A percentile compares a stretch with the other conserved stretches of the same genome.
Evolutionary conservation across 2,329 filamentous ascomycete genomes (phyloP).

Genomic region (Penicillium vulpinum): DNA sequence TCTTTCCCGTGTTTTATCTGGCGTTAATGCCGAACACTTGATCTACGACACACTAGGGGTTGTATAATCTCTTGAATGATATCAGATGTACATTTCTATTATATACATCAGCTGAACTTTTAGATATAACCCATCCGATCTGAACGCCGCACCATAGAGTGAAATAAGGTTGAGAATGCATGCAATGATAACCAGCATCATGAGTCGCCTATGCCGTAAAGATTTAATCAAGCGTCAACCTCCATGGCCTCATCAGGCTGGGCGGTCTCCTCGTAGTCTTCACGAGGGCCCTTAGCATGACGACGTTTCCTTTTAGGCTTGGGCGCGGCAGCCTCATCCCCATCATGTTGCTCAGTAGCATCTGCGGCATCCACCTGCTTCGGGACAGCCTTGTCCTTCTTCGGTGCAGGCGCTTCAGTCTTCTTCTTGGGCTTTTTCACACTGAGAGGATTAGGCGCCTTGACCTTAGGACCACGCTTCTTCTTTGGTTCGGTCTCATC

Average conservation of each 20-base stretch:
- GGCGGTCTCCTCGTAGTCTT: constrained; percentile 18
- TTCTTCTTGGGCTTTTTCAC: constrained; percentile 49
- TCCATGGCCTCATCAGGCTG: constrained; percentile 20
- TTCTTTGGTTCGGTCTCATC: constrained; percentile 34
- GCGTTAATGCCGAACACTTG: not conserved
- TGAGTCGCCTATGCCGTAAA: constrained; percentile 6
- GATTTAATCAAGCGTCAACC: constrained; percentile 20
- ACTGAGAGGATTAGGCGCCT: constrained; percentile 51
- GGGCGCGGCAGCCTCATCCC: constrained; percentile 25
- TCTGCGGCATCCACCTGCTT: constrained; percentile 15
- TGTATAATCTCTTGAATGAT: not conserved
- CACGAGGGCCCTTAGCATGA: constrained; percentile 34
- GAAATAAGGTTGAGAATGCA: constrained; percentile 13
- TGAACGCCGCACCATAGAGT: constrained; percentile 33
- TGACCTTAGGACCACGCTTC: constrained; percentile 37
- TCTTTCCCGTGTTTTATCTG: not conserved
- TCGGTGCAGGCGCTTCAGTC: constrained; percentile 22
- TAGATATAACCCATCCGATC: constrained; percentile 25
- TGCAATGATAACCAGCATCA: constrained; percentile 15
- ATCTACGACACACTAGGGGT: not conserved
- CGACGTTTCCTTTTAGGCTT: constrained; percentile 40
- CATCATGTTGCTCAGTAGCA: constrained; percentile 23
- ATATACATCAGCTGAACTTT: constrained; percentile 21
- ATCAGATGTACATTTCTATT: constrained; percentile 21
- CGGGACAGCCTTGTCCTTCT: constrained; percentile 17